A percentile compares a stretch with the other conserved stretches of the same genome.
phyloP scores from a whole-genome alignment of 2,329 filamentous ascomycete species.

The Pseudogymnoascus pannorum region DNA sequence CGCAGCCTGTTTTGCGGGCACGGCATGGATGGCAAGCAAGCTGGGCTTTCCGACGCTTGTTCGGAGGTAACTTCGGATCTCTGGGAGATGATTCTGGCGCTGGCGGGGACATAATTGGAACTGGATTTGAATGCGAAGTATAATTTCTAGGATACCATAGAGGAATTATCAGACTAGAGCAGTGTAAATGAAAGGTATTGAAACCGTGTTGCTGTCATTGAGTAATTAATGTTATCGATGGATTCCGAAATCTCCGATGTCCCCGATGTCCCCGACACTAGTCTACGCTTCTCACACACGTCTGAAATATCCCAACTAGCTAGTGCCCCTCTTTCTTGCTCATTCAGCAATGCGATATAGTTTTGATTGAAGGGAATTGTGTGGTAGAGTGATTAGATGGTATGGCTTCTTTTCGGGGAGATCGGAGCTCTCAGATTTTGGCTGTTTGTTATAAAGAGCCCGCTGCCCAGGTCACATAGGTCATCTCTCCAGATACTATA shows the following conservation, averaged over 20 bases:
- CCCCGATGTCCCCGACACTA: background rate
- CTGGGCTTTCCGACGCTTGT: slow-evolving; percentile 12
- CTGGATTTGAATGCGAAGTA: slow-evolving; percentile 7
- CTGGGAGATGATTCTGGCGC: background rate
- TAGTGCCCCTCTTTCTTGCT: background rate
- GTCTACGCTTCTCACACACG: background rate
- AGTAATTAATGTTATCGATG: background rate
- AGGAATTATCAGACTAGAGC: background rate
- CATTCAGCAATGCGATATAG: background rate
- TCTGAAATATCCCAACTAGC: background rate
- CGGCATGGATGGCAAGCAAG: slow-evolving; percentile 16
- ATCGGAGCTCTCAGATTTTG: background rate
- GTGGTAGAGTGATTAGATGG: background rate
- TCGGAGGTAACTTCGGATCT: background rate
- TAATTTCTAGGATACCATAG: background rate
- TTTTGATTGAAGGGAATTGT: background rate
- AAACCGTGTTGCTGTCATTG: background rate
- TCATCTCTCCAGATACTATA: background rate
- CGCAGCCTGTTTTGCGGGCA: slow-evolving; percentile 15
- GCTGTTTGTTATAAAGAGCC: background rate
- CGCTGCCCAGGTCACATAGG: background rate
- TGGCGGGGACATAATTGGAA: background rate
- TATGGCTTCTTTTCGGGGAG: background rate
- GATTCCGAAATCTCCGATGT: background rate
- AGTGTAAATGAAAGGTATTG: background rate